These are phyloP conservation scores for Rhizophagus clarus DNA, from an alignment of 192 early-diverging fungal species.

Conservation along the genomic window DNA sequence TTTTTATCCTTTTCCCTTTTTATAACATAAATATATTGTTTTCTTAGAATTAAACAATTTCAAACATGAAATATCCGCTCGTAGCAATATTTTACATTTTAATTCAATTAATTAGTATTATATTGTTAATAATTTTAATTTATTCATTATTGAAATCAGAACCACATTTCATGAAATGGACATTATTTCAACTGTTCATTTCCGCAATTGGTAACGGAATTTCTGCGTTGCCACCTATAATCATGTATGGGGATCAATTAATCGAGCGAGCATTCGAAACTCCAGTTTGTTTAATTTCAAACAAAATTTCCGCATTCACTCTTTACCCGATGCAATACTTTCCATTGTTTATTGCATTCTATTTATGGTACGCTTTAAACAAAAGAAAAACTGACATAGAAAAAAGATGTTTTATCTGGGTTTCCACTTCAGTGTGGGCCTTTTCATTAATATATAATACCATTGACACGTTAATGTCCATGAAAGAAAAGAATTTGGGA, in stretches of 20 bases:
- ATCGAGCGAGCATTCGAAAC: not conserved
- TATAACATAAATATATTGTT: too few relatives aligned
- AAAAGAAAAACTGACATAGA: not conserved
- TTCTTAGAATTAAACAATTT: too few relatives aligned
- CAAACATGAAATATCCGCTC: not conserved
- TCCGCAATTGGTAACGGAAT: not conserved
- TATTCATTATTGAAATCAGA: not conserved
- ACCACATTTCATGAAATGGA: not conserved
- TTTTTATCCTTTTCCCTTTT: too few relatives aligned
- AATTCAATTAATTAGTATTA: not conserved
- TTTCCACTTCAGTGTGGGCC: not conserved
- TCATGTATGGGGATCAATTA: not conserved
- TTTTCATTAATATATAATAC: not conserved
- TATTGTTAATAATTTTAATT: not conserved
- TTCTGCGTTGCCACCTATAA: not conserved
- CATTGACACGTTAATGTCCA: not conserved
- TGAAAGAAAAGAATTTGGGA: not conserved
- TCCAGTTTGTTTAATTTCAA: not conserved
- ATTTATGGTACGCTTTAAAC: not conserved
- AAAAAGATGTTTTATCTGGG: not conserved
- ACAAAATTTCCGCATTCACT: not conserved
- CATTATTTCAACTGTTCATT: not conserved
- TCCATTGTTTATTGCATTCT: not conserved
- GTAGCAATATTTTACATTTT: not conserved
- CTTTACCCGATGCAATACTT: not conserved